Evolutionary conservation across 345 rosid genomes (phyloP), one percentile per base, ranked within the genome.

Genomic region (Lumnitzera littorea): DNA sequence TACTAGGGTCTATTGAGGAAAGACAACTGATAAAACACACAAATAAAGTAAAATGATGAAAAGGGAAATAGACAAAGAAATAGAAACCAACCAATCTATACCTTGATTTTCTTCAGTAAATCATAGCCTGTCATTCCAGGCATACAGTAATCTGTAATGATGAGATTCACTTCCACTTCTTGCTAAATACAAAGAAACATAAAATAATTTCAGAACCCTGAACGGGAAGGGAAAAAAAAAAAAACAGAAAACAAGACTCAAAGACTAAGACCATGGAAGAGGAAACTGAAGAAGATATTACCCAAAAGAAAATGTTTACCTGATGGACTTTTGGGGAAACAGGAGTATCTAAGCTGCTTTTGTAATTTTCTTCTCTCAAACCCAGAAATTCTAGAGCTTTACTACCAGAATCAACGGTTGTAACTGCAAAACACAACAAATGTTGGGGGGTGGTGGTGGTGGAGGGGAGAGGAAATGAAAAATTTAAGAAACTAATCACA

Each of bases 91-190:
- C 48, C 62, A 50, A 36, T 15, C 51, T 24, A 49, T 46, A 84
- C 95, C 86, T 87, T 87, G 63, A 87, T 71, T 74, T 82, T 84
- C 83, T 77, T 84, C 48, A 87, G 90, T 71, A 87, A 70, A 76
- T 87, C 90, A 74, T 84, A 87, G 64, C 90, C 90, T n/a, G 86
- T 84, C 95, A 87, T 84, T 64, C 86, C 95, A 23, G 90, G 95
- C 95, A 87, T 87, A 71, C 90, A 82, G 70, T 84, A 87, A 70
- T 84, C 90, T 16, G 95, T 87, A 51, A 87, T 84, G 23, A 87
- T 70, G 56, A 87, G 81, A 71, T 80, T 82, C 66, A 87, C 86
- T 50, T 67, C 80, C 62, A 74, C 74, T 61, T 76, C 91, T 84
- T 80, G 72, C 3, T 65, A 16, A 57, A 55, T 12, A 24, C 36